phyloP scores from a whole-genome alignment of 2,329 filamentous ascomycete species.

The Xylariomycetidae sp. region DNA sequence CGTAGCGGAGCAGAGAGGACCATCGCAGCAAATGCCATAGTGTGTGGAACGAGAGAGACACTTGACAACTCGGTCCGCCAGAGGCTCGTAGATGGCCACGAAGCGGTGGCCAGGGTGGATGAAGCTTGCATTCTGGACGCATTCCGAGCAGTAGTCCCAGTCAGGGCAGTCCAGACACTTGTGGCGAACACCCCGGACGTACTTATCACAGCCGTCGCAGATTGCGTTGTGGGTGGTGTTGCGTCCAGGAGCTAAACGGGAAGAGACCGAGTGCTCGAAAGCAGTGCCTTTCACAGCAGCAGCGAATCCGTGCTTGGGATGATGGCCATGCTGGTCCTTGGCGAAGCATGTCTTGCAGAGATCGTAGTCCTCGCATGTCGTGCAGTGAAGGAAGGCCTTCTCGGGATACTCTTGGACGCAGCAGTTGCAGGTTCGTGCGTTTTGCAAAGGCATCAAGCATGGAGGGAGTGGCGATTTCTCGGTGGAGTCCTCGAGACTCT shows the following conservation, averaged over 20 bases:
- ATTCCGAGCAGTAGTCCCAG: slow-evolving; percentile 88
- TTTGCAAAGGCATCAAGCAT: slow-evolving; percentile 1
- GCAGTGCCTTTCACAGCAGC: slow-evolving; percentile 58
- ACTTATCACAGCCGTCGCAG: slow-evolving; percentile 89
- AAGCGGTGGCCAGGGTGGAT: slow-evolving; percentile 84
- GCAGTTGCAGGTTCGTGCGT: slow-evolving; percentile 60
- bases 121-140: slow-evolving; percentile 58
- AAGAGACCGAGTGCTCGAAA: slow-evolving; percentile 55
- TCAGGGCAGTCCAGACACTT: slow-evolving; percentile 97
- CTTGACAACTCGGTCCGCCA: slow-evolving; percentile 37
- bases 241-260: slow-evolving; percentile 71
- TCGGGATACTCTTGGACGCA: slow-evolving; percentile 67
- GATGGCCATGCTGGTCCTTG: slow-evolving; percentile 75
- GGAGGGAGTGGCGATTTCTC: no score
- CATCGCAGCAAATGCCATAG: slow-evolving; percentile 88
- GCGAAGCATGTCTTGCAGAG: slow-evolving; percentile 80
- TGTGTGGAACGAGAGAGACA: slow-evolving; percentile 50
- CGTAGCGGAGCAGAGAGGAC: slow-evolving; percentile 68
- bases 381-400: slow-evolving; percentile 78
- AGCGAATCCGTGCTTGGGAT: slow-evolving; percentile 77
- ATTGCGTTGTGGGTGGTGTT: slow-evolving; percentile 79
- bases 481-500: no score
- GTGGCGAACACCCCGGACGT: slow-evolving; percentile 82
- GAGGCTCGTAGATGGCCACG: slow-evolving; percentile 74
- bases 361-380: slow-evolving; percentile 81